Evolutionary conservation across 306 rosid genomes (phyloP).

Genomic region (Citrullus colocynthis): DNA sequence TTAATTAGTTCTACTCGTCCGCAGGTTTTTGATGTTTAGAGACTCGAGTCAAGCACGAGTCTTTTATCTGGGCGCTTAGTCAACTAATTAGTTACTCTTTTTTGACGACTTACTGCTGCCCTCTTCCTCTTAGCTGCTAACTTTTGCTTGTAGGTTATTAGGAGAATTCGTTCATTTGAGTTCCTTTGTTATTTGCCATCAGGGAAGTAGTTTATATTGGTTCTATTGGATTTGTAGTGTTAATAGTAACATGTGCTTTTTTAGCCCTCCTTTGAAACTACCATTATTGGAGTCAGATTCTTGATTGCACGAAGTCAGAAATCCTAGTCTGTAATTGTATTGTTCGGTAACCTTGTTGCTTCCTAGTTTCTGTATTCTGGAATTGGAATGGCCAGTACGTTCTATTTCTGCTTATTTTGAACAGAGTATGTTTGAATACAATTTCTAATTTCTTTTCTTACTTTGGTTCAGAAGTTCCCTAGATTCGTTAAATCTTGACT

Average conservation of each 20-base stretch:
- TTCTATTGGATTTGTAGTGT: background rate
- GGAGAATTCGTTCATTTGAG: background rate
- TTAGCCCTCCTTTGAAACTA: background rate
- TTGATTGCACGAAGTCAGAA: background rate
- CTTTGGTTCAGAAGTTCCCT: background rate
- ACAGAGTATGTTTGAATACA: background rate
- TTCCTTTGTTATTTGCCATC: background rate
- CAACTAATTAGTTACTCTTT: background rate
- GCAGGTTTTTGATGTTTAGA: background rate
- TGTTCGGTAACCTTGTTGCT: background rate
- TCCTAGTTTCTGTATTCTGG: background rate
- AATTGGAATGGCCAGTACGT: background rate
- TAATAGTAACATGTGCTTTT: background rate
- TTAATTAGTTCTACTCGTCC: background rate
- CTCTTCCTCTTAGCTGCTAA: background rate
- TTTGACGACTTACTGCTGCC: background rate
- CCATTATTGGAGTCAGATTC: background rate
- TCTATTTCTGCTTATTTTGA: background rate
- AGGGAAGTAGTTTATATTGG: background rate
- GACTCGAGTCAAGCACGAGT: conserved; percentile 1
- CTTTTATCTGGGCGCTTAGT: background rate
- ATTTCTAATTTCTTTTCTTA: background rate
- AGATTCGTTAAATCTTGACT: conserved; percentile 12
- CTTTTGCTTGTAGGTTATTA: background rate
- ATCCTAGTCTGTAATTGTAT: background rate